These are phyloP conservation scores for Xylariaceae sp. DNA, from an alignment of 2,329 filamentous ascomycete species.

Conservation along the genomic window DNA sequence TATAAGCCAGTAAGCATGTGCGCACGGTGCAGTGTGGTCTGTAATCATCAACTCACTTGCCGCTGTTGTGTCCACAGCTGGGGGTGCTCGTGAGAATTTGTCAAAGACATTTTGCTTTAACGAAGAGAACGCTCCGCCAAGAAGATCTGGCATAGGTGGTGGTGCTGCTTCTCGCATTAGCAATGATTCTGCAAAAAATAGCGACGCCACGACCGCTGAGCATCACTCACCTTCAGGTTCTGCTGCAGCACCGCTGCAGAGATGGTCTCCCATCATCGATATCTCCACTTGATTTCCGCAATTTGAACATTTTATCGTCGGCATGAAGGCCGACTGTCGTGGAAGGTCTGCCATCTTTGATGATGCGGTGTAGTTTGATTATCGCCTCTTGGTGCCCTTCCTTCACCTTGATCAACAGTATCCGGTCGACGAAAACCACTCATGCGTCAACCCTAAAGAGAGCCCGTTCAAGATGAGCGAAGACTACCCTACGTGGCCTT, in stretches of 20 bases:
- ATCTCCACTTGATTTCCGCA: slow-evolving; percentile 78
- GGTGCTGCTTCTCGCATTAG: slow-evolving; percentile 15
- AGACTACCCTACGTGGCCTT: neutral
- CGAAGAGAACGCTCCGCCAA: slow-evolving; percentile 33
- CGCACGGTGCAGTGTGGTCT: neutral
- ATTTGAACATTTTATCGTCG: slow-evolving; percentile 82
- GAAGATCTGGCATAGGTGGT: slow-evolving; percentile 25
- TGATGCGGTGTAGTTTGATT: slow-evolving; percentile 4
- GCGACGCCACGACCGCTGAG: neutral
- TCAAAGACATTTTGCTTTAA: slow-evolving; percentile 32
- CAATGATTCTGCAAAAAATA: slow-evolving; percentile 8
- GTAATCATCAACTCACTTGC: slow-evolving; percentile 46
- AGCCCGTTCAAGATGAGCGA: neutral
- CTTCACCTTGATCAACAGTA: slow-evolving; percentile 8
- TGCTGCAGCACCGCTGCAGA: slow-evolving; percentile 51
- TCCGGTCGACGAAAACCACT: slow-evolving; percentile 4
- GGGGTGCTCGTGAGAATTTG: slow-evolving; percentile 41
- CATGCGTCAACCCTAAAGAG: slow-evolving; percentile 11
- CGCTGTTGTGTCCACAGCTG: slow-evolving; percentile 51
- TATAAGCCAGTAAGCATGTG: slow-evolving; percentile 21
- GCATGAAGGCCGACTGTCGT: slow-evolving; percentile 67
- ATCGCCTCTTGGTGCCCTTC: slow-evolving; percentile 11
- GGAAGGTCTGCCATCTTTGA: slow-evolving; percentile 43
- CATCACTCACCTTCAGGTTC: slow-evolving; percentile 41
- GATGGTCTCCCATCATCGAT: slow-evolving; percentile 78